phyloP scores from a whole-genome alignment of 345 rosid species.

The Moricandia arvensis region DNA sequence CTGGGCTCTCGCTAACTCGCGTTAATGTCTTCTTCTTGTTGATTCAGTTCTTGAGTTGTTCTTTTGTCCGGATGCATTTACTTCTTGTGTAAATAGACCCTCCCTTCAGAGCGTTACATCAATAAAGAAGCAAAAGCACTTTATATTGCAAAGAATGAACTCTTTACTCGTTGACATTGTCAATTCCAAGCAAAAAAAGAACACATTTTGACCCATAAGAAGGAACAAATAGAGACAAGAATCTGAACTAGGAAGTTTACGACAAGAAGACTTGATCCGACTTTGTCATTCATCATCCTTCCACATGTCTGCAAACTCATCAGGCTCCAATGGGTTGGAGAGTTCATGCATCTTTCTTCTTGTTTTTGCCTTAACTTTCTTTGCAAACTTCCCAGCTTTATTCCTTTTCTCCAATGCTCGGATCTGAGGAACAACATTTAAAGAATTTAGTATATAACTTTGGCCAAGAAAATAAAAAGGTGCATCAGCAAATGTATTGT shows the following conservation, averaged over 20 bases:
- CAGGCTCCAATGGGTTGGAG: constrained; percentile 76
- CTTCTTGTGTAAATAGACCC: neutral
- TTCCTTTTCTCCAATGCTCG: constrained; percentile 47
- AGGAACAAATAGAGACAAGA: neutral
- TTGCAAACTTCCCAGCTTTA: constrained; percentile 74
- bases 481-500: too few species aligned
- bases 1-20: constrained; percentile 56
- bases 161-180: neutral
- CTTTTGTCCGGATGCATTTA: neutral
- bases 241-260: neutral
- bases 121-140: neutral
- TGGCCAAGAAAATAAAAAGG: neutral
- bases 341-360: constrained; percentile 90
- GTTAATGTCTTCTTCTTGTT: constrained; percentile 11
- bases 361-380: constrained; percentile 88
- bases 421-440: neutral
- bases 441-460: neutral
- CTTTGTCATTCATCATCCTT: constrained; percentile 50
- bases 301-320: constrained; percentile 97
- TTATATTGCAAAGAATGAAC: neutral
- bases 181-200: neutral
- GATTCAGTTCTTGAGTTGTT: too few species aligned
- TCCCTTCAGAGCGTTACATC: neutral
- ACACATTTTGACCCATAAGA: neutral
- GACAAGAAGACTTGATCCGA: neutral